Conservation (phyloP, 345 rosid species). For the Syzygium oleosum region DNA sequence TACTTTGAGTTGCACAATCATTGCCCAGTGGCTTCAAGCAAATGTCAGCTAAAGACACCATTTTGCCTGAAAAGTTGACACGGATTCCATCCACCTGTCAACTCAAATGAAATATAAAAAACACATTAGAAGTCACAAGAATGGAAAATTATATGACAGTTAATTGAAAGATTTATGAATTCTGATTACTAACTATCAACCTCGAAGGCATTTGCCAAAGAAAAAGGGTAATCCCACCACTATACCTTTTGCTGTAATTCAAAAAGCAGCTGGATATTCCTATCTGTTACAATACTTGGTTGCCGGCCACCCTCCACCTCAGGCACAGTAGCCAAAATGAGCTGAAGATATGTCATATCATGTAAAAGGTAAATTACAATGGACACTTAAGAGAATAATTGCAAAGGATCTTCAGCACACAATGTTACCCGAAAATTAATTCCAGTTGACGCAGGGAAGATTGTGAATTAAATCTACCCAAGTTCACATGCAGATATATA, state of each 20-base stretch:
- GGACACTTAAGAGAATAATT: background rate
- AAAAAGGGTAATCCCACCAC: background rate
- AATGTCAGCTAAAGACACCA: constrained; percentile 65
- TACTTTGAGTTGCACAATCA: constrained; percentile 94
- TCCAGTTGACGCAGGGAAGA: background rate
- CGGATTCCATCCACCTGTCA: constrained; percentile 73
- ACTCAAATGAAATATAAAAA: constrained; percentile 1
- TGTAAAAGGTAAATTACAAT: background rate
- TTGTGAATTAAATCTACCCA: background rate
- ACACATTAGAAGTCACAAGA: background rate
- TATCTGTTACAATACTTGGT: constrained; percentile 72
- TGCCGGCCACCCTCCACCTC: constrained; percentile 36
- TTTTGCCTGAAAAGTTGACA: constrained; percentile 71
- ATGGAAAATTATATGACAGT: background rate
- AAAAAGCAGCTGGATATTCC: constrained; percentile 81
- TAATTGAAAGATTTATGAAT: background rate
- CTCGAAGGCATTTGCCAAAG: background rate
- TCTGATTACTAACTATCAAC: background rate
- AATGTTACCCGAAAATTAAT: background rate
- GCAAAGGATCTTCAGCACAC: background rate
- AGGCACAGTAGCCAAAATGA: constrained; percentile 74
- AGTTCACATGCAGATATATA: background rate
- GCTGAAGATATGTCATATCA: constrained; percentile 29
- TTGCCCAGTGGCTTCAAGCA: constrained; percentile 90
- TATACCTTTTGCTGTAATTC: constrained; percentile 88